phyloP scores from a whole-genome alignment of 768 basidiomycete species.

The Filobasidium floriforme region DNA sequence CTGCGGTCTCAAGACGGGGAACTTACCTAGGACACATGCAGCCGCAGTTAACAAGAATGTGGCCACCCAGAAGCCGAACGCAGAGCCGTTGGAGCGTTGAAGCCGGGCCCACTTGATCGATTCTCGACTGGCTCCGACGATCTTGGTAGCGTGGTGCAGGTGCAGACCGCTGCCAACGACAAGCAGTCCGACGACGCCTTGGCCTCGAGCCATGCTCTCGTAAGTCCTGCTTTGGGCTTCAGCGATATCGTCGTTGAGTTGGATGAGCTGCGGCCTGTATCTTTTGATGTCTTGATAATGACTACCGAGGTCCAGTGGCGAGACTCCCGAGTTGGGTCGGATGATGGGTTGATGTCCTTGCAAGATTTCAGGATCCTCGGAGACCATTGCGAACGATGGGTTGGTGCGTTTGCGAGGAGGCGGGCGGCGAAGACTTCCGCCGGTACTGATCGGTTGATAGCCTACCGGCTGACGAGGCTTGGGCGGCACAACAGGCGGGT shows the following conservation, averaged over 20 bases:
- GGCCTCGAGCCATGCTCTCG: constrained; percentile 63
- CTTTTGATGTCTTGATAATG: constrained; percentile 64
- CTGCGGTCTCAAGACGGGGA: constrained; percentile 4
- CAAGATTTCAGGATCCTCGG: not conserved
- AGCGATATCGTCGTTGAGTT: constrained; percentile 65
- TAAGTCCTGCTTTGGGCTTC: constrained; percentile 61
- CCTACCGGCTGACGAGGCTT: not conserved
- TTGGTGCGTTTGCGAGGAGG: not conserved
- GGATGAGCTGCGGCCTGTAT: constrained; percentile 63
- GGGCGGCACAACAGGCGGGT: not conserved
- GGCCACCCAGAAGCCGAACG: constrained; percentile 55
- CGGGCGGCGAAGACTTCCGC: not conserved
- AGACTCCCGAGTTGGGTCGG: constrained; percentile 63
- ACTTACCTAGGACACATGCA: constrained; percentile 60
- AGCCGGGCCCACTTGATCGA: constrained; percentile 74
- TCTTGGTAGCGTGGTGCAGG: constrained; percentile 52
- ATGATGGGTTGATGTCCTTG: constrained; percentile 57
- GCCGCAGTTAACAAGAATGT: constrained; percentile 52
- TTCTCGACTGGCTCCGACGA: constrained; percentile 62
- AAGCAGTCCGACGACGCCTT: constrained; percentile 62
- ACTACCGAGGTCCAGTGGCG: constrained; percentile 58
- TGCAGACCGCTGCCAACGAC: constrained; percentile 54
- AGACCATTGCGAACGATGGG: not conserved
- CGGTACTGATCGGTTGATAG: constrained; percentile 1
- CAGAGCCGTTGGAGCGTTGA: constrained; percentile 53